Evolutionary conservation across 1,284 basidiomycete species (phyloP).

Genomic region (Psilocybe mexicana): DNA sequence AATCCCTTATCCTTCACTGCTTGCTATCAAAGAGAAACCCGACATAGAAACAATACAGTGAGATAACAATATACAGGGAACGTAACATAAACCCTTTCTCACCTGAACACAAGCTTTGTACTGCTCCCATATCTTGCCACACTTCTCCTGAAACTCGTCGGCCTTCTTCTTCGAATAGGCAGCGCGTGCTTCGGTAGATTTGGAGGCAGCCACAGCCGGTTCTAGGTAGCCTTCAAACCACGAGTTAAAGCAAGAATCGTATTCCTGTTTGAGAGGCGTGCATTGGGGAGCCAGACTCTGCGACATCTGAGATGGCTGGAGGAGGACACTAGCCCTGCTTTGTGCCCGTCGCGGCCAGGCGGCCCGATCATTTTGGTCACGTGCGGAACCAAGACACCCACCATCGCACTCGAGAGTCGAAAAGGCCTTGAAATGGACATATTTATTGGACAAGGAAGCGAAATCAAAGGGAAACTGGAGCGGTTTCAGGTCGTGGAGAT

Average conservation of each 20-base stretch:
- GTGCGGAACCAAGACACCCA: no score
- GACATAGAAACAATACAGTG: background rate
- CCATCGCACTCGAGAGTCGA: no score
- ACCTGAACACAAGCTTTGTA: conserved; percentile 81
- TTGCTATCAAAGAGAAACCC: conserved; percentile 46
- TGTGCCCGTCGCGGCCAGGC: background rate
- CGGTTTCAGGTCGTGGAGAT: background rate
- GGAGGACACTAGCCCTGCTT: background rate
- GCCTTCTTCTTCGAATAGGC: conserved; percentile 60
- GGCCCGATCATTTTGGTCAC: background rate
- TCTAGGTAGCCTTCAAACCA: conserved; percentile 97
- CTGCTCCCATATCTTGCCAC: conserved; percentile 77
- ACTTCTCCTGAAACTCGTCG: conserved; percentile 80
- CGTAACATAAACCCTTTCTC: conserved; percentile 10
- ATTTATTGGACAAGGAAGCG: no score
- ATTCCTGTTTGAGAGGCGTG: conserved; percentile 86
- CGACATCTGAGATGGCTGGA: conserved; percentile 47
- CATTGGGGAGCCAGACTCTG: conserved; percentile 78
- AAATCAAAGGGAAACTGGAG: background rate
- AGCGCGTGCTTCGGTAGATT: conserved; percentile 38
- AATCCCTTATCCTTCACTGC: conserved; percentile 82
- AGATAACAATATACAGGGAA: background rate
- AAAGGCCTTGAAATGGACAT: no score
- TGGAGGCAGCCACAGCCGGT: conserved; percentile 55
- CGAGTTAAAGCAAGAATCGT: conserved; percentile 93